phyloP scores from a whole-genome alignment of 2,329 filamentous ascomycete species.

The Fusarium incarnatum region DNA sequence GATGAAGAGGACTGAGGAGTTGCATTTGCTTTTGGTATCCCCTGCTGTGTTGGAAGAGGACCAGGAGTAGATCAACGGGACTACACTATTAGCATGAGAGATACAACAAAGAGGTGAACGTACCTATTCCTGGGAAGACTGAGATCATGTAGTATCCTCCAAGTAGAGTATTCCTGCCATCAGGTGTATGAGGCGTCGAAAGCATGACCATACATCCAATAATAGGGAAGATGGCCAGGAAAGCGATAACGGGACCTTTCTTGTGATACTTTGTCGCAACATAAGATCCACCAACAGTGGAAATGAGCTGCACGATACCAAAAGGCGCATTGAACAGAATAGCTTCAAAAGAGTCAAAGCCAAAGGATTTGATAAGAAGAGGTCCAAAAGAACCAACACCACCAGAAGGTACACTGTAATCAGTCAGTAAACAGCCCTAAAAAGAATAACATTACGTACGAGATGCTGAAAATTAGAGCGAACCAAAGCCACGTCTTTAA shows the following conservation, averaged over 20 bases:
- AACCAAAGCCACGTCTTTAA: constrained; percentile 59
- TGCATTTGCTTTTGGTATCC: constrained; percentile 75
- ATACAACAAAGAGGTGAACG: too few relatives aligned
- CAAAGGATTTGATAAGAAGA: constrained; percentile 68
- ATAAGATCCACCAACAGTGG: constrained; percentile 68
- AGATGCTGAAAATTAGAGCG: constrained; percentile 63
- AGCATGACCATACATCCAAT: constrained; percentile 63
- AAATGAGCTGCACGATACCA: constrained; percentile 69
- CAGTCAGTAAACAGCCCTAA: neutral
- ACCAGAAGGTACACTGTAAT: constrained; percentile 60
- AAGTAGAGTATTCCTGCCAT: constrained; percentile 57
- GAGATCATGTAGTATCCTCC: constrained; percentile 70
- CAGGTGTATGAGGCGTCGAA: constrained; percentile 57
- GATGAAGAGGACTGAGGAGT: constrained; percentile 69
- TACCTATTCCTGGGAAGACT: constrained; percentile 63
- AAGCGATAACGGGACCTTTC: constrained; percentile 69
- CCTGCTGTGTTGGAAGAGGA: constrained; percentile 70
- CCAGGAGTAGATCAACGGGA: constrained; percentile 68
- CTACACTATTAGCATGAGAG: too few relatives aligned
- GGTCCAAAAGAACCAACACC: constrained; percentile 70
- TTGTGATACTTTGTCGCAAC: constrained; percentile 65
- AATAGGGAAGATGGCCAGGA: constrained; percentile 65
- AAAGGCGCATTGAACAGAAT: constrained; percentile 72
- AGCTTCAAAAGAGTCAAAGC: constrained; percentile 65
- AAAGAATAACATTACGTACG: constrained; percentile 28